phyloP scores from a whole-genome alignment of 345 rosid species.

The Camelina sativa region DNA sequence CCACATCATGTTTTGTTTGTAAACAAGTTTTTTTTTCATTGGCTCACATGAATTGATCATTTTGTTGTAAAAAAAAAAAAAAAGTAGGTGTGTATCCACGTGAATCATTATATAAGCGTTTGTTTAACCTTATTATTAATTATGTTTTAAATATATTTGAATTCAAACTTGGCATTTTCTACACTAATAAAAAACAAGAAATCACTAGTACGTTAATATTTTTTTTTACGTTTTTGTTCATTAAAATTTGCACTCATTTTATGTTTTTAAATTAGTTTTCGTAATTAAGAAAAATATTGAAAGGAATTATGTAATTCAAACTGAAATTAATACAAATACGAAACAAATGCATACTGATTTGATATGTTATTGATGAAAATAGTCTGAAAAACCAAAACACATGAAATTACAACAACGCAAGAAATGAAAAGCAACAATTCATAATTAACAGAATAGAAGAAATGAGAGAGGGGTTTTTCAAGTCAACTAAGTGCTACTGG shows the following conservation, averaged over 20 bases:
- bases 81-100: no score
- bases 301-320: neutral
- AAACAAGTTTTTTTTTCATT: no score
- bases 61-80: no score
- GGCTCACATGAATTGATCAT: no score
- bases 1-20: no score
- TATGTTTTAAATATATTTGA: no score
- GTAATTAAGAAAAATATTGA: neutral
- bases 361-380: neutral
- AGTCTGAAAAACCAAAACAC: constrained; percentile 16
- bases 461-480: neutral
- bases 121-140: no score
- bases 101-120: no score
- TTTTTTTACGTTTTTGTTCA: no score
- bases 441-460: neutral
- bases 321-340: neutral
- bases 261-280: neutral
- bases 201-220: no score
- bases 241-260: neutral
- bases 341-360: neutral
- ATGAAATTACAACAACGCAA: neutral
- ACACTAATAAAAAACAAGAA: no score
- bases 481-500: neutral
- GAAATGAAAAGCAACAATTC: neutral
- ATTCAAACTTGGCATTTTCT: no score